Evolutionary conservation across 208 protist genomes (phyloP), one percentile per base, ranked within the genome.

Genomic region (Acanthamoeba culbertsoni): DNA sequence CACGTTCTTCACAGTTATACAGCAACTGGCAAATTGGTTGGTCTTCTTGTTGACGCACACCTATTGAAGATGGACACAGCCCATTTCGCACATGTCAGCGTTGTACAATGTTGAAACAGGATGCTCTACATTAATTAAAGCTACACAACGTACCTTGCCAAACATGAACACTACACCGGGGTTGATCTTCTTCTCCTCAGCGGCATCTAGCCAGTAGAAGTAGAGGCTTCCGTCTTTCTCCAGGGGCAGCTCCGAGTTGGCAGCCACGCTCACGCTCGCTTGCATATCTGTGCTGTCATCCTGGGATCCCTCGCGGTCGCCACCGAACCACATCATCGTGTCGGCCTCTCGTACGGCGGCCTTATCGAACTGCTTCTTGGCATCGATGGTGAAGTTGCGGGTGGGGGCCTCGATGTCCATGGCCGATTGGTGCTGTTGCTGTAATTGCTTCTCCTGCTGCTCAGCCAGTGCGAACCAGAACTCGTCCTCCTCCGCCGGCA

Each of bases 121-220:
- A 82, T 57, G 31, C 20, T 77, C 23, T 62, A 88, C 20, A 77
- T n/a, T 77, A 14, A 77, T 37, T 10, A 14, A 77, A 40, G 71
- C 42, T 28, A 48, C 20, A 2, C 20, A 0, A 51, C 40, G 28
- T 84, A 93, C 89, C 89, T 93, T 93, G 42, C 89, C 89, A 86
- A 93, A 93, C 48, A 93, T 51, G 37, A 93, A 93, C n/a, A 93
- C 68, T 18, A 77, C 43, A 28, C 89, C 89, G 20, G 89, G 89
- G 10, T 75, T 59, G 63, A 75, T 31, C 33, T 46, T 23, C 40
- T 63, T 86, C 46, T 93, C 89, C 42, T 93, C 89, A 48, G 68
- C 37, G 23, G 71, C 71, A 59, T 93, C 89, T 12, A 93, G 35
- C 89, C 89, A 93, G 45, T 93, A 93, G 71, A 93, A 93, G 16